Percentiles rank a stretch among this genome's conserved stretches.
phyloP scores from a whole-genome alignment of 441 rosid genomes.

The Manihot esculenta region DNA sequence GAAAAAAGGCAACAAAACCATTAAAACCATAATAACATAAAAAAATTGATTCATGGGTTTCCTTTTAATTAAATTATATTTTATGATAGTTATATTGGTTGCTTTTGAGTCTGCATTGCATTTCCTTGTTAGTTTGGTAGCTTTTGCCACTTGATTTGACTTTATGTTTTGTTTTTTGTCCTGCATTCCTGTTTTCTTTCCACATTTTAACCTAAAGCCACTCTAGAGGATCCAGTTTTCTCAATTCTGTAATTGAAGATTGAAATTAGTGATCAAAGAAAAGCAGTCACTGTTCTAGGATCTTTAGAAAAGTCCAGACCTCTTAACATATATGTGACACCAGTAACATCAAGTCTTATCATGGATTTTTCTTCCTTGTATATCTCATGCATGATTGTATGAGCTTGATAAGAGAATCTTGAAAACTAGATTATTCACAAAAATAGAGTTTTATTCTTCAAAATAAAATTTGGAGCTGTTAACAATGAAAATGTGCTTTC shows the following conservation, averaged over 20 bases:
- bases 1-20: not conserved
- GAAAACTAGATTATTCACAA: no score
- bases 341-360: no score
- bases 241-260: not conserved
- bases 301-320: not conserved
- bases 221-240: no score
- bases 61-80: not conserved
- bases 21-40: not conserved
- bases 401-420: not conserved
- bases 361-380: not conserved
- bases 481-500: no score
- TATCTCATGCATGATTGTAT: not conserved
- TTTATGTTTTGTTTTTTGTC: not conserved
- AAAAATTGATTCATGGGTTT: not conserved
- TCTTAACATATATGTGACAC: not conserved
- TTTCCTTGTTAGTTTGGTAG: not conserved
- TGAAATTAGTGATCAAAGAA: not conserved
- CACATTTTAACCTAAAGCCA: not conserved
- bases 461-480: not conserved
- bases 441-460: no score
- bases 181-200: not conserved
- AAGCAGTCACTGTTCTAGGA: not conserved
- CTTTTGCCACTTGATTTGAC: not conserved
- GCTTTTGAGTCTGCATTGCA: not conserved
- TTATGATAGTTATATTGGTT: not conserved